These are phyloP conservation scores for Heliamphora pulchella DNA, from an alignment of 179 eudicot genomes.

Conservation along the genomic window DNA sequence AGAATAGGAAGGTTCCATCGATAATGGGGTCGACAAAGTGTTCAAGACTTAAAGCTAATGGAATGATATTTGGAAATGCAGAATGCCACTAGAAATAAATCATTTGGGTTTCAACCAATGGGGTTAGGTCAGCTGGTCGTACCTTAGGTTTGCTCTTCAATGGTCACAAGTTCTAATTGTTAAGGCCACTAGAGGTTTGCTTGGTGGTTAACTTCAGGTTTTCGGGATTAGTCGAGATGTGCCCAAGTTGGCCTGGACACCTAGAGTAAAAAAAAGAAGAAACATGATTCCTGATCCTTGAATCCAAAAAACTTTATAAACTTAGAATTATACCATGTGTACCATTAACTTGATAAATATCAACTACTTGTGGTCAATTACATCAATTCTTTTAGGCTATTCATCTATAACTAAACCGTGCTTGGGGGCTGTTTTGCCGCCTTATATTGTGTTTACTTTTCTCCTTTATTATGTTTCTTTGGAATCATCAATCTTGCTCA, in stretches of 20 bases:
- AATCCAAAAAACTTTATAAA: neutral
- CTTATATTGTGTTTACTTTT: neutral
- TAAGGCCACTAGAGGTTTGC: too few species aligned
- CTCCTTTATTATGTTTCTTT: neutral
- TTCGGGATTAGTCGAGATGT: too few species aligned
- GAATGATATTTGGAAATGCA: neutral
- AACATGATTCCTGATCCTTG: too few species aligned
- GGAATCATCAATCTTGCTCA: neutral
- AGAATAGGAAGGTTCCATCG: neutral
- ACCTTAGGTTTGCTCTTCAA: too few species aligned
- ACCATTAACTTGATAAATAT: neutral
- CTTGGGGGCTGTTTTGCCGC: neutral
- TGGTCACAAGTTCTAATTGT: too few species aligned
- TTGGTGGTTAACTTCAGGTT: too few species aligned
- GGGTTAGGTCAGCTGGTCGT: too few species aligned
- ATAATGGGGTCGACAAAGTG: neutral
- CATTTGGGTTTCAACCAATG: neutral
- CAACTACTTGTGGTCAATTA: neutral
- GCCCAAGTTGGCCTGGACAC: too few species aligned
- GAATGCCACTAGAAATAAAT: neutral
- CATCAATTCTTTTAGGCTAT: neutral
- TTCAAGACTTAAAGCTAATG: neutral
- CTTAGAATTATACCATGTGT: neutral
- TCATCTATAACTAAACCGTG: neutral
- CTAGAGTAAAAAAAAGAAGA: too few species aligned